Evolutionary conservation across 78 protist species (phyloP), one percentile per base, ranked within the genome.

Genomic region (Dictyostelium discoideum): DNA sequence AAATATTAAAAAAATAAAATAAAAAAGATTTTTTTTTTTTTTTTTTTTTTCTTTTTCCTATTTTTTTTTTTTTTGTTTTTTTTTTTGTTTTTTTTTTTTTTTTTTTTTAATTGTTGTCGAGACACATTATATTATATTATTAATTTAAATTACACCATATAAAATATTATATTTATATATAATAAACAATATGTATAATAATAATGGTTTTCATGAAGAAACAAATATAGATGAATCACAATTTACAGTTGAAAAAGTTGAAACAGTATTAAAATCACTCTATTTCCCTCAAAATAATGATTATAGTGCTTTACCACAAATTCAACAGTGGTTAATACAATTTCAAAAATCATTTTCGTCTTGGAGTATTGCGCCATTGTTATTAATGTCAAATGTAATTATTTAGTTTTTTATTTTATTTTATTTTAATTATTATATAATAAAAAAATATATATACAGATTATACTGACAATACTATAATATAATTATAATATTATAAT

Each of bases 331-430:
- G 86, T 63, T 88, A 18, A 67, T 88, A 1, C 44, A 26, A 39
- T 88, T 80, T 65, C 93, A 88, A 63, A 80, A 39, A 40, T 88
- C 93, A 42, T n/a, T 26, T 24, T 42, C 77, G 1, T 85, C 78
- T 9, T 88, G 93, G 93, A 11, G 32, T 5, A 65, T 88, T 40
- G 54, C 93, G 26, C 93, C 85, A 24, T 4, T 48, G 20, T 40
- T 88, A 24, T 63, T 88, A 80, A 48, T 48, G n/a, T 81, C 85
- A 48, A 26, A 81, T 14, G 85, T 81, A 78, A 22, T 3, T 26
- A 8, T 54, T 54, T 16, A 54, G 65, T 54, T 54, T 54, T 39
- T 11, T 32, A 11, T 26, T 26, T 16, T 5, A 0, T 39, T 39
- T 7, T 24, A 26, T 73, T 26, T 14, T 72, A 72, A 72, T 73